A percentile compares a stretch with the other conserved stretches of the same genome.
Conservation (phyloP, 2,329 filamentous ascomycete genomes). For the Neofusicoccum kwambonambiense region DNA sequence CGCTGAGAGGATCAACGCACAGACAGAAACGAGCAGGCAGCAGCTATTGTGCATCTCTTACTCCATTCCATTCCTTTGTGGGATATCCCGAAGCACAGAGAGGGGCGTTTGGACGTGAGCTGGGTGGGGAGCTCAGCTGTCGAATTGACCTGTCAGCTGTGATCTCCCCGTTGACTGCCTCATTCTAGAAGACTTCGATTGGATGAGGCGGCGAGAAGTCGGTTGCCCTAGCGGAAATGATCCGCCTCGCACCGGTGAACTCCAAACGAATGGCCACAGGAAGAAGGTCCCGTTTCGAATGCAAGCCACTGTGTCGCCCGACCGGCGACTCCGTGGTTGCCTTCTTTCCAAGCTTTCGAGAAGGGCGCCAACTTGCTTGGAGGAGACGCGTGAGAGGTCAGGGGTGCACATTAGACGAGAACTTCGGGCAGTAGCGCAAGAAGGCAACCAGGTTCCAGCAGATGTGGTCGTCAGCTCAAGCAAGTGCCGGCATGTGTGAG, state of each 20-base stretch:
- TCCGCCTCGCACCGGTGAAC: background rate
- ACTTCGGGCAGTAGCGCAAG: background rate
- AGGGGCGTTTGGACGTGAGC: background rate
- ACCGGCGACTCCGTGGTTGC: conserved; percentile 11
- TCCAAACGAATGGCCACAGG: background rate
- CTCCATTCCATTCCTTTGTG: background rate
- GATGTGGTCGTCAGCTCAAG: conserved; percentile 4
- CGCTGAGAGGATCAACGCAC: background rate
- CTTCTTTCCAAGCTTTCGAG: conserved; percentile 1
- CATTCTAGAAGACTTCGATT: conserved; percentile 1
- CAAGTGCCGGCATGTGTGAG: background rate
- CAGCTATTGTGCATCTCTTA: background rate
- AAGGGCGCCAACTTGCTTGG: background rate
- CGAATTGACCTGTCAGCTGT: background rate
- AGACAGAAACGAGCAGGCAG: background rate
- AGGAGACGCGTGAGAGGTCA: background rate
- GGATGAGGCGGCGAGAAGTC: background rate
- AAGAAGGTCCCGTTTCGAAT: background rate
- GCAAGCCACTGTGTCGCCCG: conserved; percentile 9
- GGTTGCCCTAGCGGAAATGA: background rate
- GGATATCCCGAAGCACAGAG: background rate
- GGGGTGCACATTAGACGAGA: background rate
- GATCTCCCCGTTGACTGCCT: background rate
- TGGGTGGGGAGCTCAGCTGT: background rate
- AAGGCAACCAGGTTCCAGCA: background rate